These are phyloP conservation scores for Martiniozyma abietophila DNA, from an alignment of 805 yeast genomes.

Conservation along the genomic window DNA sequence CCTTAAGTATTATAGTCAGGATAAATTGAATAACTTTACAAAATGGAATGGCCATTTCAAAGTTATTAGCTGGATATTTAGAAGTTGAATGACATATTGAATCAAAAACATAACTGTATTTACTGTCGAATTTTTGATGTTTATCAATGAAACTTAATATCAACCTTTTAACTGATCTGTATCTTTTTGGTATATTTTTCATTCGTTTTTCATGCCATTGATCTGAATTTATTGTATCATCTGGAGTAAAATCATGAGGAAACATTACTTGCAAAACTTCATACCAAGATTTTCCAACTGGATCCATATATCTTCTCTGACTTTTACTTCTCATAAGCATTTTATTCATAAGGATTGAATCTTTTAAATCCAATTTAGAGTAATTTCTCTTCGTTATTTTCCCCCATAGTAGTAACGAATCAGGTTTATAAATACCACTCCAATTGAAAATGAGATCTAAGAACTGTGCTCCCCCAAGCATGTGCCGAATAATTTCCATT, in stretches of 20 bases:
- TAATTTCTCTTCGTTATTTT: conserved; percentile 7
- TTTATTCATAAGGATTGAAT: conserved; percentile 11
- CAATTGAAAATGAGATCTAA: conserved; percentile 29
- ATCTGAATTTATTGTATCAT: background rate
- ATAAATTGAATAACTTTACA: conserved; percentile 34
- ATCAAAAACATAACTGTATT: conserved; percentile 31
- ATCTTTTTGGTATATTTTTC: conserved; percentile 17
- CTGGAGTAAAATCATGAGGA: background rate
- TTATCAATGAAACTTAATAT: conserved; percentile 22
- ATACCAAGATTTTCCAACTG: conserved; percentile 14
- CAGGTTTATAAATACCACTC: conserved; percentile 22
- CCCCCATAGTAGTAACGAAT: conserved; percentile 19
- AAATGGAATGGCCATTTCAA: conserved; percentile 25
- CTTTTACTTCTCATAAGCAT: conserved; percentile 19
- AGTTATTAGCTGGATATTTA: conserved; percentile 7
- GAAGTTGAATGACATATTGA: conserved; percentile 21
- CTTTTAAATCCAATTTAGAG: background rate
- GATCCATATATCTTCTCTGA: conserved; percentile 14
- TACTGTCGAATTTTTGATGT: conserved; percentile 24
- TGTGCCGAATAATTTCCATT: conserved; percentile 35
- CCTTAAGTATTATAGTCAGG: conserved; percentile 32
- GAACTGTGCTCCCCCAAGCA: conserved; percentile 34
- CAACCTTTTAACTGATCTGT: conserved; percentile 14
- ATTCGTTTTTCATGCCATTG: conserved; percentile 1
- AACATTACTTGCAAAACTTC: conserved; percentile 12